Evolutionary conservation across 805 yeast genomes (phyloP), one percentile per base, ranked within the genome.

Genomic region (Metschnikowia koreensis): DNA sequence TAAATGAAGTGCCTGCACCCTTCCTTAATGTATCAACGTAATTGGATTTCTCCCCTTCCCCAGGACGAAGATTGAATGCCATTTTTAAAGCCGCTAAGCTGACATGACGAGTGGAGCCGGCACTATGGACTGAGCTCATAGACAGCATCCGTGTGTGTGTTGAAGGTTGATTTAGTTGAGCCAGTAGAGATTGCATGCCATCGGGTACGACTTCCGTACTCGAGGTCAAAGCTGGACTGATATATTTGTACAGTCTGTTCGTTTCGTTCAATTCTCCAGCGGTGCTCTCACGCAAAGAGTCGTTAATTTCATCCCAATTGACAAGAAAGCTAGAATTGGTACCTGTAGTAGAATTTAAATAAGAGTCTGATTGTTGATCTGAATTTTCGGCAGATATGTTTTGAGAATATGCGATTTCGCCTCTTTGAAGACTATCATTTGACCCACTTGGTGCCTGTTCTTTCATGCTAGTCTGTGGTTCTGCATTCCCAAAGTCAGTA

Each of bases 1-100:
- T 73, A 57, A 68, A 76, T 12, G 87, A 70, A 0, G 82, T 77
- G 4, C 81, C 80, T 7, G 80, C 70, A 54, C 66, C 73, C 44
- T 70, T 60, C 41, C 82, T 63, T 45, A 80, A 59, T 16, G 70
- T 58, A 39, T 70, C 68, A 27, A 82, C 81, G 59, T 82, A 82
- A n/a, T 63, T 63, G 0, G 84, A 80, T 42, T 70, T 63, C 46
- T 77, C 77, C 12, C 85, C 85, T 57, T 76, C 79, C 9, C 81
- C 80, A 34, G 81, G 76, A 31, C 66, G 67, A 36, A 74, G 60
- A 41, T 63, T 60, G 37, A 74, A 55, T 4, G 68, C 63, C 56
- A 67, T 69, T 50, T 73, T 74, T 38, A 74, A 60, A 2, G 72
- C 56, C 12, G 74, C 70, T 39, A 74, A 57, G 54, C 70, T 74